Conservation (phyloP, 2,329 filamentous ascomycete genomes). For the Phaeophleospora eucalypticola region DNA sequence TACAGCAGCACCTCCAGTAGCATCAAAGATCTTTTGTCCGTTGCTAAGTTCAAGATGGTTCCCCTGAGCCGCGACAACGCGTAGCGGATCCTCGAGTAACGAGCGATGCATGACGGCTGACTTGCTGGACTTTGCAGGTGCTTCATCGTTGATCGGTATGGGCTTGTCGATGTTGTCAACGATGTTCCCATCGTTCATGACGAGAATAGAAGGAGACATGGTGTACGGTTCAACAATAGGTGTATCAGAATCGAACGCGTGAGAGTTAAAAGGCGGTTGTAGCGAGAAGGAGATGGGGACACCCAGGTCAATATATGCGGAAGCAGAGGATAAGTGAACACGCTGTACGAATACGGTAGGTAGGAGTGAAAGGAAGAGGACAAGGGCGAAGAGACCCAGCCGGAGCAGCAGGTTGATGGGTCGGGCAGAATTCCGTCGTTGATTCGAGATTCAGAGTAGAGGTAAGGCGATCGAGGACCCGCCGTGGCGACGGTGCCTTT, state of each 20-base stretch:
- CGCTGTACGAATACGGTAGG: neutral
- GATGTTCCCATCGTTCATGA: constrained; percentile 25
- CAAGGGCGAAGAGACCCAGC: neutral
- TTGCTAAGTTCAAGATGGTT: constrained; percentile 51
- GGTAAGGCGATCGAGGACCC: neutral
- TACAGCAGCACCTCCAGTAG: constrained; percentile 69
- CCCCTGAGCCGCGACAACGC: constrained; percentile 48
- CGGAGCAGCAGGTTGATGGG: neutral
- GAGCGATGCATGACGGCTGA: constrained; percentile 49
- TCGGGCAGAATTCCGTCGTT: too few relatives aligned
- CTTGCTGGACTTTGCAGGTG: constrained; percentile 6
- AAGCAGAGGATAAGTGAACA: neutral
- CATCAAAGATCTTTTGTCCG: constrained; percentile 64
- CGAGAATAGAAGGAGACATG: constrained; percentile 18
- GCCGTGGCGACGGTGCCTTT: neutral
- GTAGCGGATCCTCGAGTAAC: constrained; percentile 44
- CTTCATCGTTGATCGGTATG: neutral
- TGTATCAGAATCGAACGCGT: too few relatives aligned
- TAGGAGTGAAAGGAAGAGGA: neutral
- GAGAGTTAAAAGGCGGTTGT: neutral
- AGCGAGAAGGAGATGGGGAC: neutral
- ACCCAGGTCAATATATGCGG: too few relatives aligned
- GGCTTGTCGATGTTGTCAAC: constrained; percentile 10
- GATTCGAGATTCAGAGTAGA: neutral
- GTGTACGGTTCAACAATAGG: neutral